Percentiles rank a stretch among this genome's conserved stretches.
Evolutionary conservation across 331 rosid species (phyloP).

Genomic region (Telfairia occidentalis): DNA sequence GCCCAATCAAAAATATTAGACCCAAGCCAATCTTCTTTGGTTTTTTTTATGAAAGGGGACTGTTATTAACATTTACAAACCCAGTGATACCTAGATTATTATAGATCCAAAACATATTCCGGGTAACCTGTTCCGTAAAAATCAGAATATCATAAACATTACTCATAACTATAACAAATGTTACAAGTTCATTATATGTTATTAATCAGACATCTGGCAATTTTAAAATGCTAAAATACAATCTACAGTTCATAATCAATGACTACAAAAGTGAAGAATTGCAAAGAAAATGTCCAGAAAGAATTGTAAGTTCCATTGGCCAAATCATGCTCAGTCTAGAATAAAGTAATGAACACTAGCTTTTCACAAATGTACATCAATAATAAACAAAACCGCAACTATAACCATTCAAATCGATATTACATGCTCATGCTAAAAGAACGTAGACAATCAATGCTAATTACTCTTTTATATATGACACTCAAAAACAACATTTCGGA

Average conservation of each 20-base stretch:
- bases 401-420: not conserved
- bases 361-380: not conserved
- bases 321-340: not conserved
- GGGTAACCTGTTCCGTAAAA: not conserved
- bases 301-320: not conserved
- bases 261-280: not conserved
- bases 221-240: not conserved
- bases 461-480: not conserved
- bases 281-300: not conserved
- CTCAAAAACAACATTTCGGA: not conserved
- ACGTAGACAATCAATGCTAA: not conserved
- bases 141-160: not conserved
- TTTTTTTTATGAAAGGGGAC: not conserved
- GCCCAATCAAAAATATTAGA: too few relatives aligned
- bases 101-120: not conserved
- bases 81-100: not conserved
- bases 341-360: not conserved
- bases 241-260: not conserved
- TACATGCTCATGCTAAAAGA: not conserved
- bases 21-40: too few relatives aligned
- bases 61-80: not conserved
- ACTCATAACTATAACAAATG: not conserved
- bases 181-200: not conserved
- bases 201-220: not conserved
- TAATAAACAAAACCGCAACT: not conserved